Evolutionary conservation across 306 rosid genomes (phyloP), one percentile per base, ranked within the genome.

Genomic region (Cucurbita moschata): DNA sequence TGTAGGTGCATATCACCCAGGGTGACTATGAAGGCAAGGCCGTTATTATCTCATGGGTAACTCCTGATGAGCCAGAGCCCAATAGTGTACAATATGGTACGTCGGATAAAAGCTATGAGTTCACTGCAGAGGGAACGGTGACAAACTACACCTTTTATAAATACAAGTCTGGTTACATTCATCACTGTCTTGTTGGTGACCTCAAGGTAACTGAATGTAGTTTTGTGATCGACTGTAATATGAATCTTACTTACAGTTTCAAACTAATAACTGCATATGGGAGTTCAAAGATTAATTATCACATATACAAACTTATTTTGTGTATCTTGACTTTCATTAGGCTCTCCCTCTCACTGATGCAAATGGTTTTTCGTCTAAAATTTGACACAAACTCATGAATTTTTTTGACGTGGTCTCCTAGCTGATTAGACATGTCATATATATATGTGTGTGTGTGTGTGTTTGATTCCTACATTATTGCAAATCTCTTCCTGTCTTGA

Each of bases 1-100:
- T 78, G 55, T 75, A 94, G 97, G 99, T 94, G 81, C 99, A 89
- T 75, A 88, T 94, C 67, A 91, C 99, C 35, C 99, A 94, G 83
- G 99, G 97, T 50, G 99, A 94, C 81, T 91, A 91, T 64, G 96
- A 94, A 69, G 99, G 96, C 72, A 89, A 79, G 82, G 96, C 99
- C 55, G 92, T 91, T 44, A 88, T 91, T 30, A 76, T 94, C 79
- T 91, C 99, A 71, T 91, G 99, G 99, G 88, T 94, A 74, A 91
- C 97, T 2, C 64, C 87, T 5, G 85, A 89, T 51, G 87, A 84
- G 75, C 88, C 92, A 54, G 99, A 89, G 71, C 15, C 85, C 63
- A 79, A 79, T 81, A 74, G 30, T 80, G 96, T 94, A 50, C 82
- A 82, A 21, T 91, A 80, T 78, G 96, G 99, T 47, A 85, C 79